A percentile compares a stretch with the other conserved stretches of the same genome.
These are phyloP conservation scores for Phytophthora uliginosa DNA, from an alignment of 352 stramenopile genomes.

Conservation along the genomic window DNA sequence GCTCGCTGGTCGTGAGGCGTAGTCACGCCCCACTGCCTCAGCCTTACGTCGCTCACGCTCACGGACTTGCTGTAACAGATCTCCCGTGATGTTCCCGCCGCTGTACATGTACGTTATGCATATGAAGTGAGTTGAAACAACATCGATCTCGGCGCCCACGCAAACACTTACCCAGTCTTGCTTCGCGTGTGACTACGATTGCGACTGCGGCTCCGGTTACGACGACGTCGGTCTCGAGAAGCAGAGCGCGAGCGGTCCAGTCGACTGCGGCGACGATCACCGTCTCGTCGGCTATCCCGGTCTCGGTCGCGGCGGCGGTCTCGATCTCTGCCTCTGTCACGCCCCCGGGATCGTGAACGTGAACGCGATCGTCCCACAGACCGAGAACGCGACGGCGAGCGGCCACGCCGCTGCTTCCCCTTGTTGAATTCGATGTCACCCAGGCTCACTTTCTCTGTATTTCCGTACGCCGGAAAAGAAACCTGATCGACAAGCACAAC, in stretches of 20 bases:
- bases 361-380: constrained; percentile 49
- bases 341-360: constrained; percentile 38
- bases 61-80: constrained; percentile 94
- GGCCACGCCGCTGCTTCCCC: constrained; percentile 32
- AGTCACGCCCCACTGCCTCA: constrained; percentile 91
- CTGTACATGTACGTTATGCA: constrained; percentile 5
- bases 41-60: constrained; percentile 93
- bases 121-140: background rate
- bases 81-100: constrained; percentile 56
- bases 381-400: constrained; percentile 48
- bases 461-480: constrained; percentile 98
- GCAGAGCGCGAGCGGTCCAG: constrained; percentile 48
- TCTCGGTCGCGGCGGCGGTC: constrained; percentile 45
- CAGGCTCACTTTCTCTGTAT: constrained; percentile 94
- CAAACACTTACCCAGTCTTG: constrained; percentile 31
- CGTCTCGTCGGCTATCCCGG: constrained; percentile 37
- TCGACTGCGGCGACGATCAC: constrained; percentile 38
- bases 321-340: constrained; percentile 29
- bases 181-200: constrained; percentile 34
- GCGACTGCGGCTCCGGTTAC: constrained; percentile 44
- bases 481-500: constrained; percentile 52
- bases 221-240: constrained; percentile 43
- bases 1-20: constrained; percentile 89
- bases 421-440: constrained; percentile 94
- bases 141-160: constrained; percentile 3